Percentiles rank a stretch among this genome's conserved stretches.
Conservation (phyloP, 306 rosid species). For the Vachellia collinsii region DNA sequence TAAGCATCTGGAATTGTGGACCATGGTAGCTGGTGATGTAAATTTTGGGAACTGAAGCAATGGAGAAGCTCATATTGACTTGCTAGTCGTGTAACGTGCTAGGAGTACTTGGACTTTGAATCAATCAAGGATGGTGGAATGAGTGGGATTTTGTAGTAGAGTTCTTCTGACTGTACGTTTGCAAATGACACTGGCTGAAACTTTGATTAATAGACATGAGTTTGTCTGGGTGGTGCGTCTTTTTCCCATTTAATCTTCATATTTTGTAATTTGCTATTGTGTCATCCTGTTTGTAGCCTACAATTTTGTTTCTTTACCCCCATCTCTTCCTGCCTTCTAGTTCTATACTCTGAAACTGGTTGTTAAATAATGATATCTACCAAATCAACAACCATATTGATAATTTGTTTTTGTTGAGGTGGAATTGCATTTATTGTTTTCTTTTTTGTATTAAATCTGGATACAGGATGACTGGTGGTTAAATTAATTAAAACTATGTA, state of each 20-base stretch:
- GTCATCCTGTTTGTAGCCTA: neutral
- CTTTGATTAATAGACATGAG: neutral
- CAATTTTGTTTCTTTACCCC: slow-evolving; percentile 2
- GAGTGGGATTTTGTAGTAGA: neutral
- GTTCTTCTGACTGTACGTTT: neutral
- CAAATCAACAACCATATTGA: slow-evolving; percentile 11
- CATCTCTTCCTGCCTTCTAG: neutral
- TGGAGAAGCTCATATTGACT: slow-evolving; percentile 1
- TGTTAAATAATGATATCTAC: slow-evolving; percentile 24
- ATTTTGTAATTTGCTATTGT: slow-evolving; percentile 2
- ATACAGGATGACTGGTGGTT: neutral
- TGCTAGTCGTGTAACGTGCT: neutral
- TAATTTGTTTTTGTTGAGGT: neutral
- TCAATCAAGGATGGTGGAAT: neutral
- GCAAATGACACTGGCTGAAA: neutral
- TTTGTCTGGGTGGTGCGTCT: neutral
- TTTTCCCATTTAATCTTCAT: neutral
- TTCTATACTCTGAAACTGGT: neutral
- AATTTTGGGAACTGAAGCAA: neutral
- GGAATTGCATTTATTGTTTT: neutral
- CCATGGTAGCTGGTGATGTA: neutral
- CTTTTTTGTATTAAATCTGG: neutral
- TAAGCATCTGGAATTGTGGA: neutral
- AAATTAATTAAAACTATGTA: neutral
- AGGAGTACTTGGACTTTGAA: neutral